Base-by-base conservation (phyloP, 352 stramenopile genomes). In the Phytophthora ohioensis region DNA sequence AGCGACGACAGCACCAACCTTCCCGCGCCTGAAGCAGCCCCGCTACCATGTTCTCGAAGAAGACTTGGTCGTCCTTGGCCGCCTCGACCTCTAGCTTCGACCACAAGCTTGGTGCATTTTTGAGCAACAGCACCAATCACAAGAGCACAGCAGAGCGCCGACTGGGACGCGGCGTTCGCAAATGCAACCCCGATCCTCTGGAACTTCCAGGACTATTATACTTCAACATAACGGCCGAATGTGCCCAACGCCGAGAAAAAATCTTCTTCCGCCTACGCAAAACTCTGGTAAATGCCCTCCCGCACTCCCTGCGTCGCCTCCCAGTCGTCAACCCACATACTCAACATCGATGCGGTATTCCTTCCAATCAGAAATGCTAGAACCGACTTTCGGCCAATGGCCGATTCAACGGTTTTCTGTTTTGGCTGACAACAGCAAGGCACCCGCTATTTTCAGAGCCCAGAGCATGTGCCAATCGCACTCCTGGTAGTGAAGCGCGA, bases 31-130 rank as follows among this genome's bases (percentile, higher is more conserved):
- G 3, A 34, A 60, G 4, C 59, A 75, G 2, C 73, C 73, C 31
- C 34, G 56, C 5, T 88, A 84, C 47, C 54, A 77, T 43, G 54
- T 75, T 36, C 39, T 91, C 1, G 81, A 71, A 56, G 45, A 78
- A 54, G 83, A 91, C 21, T 43, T 91, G 43, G 64, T 91, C 8
- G 76, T 91, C n/a, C 7, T 84, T 5, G 81, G 81, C 27, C 64
- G 66, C 2, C 59, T 88, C n/a, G 54, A 53, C 7, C 5, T 48
- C 30, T 64, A 45, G 9, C 39, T 5, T 45, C 17, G 3, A 15
- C 27, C 31, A 0, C 30, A 35, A 21, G 21, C n/a, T 27, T 21
- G 15, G 15, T 47, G 10, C 46, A 36, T 53, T 36, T 48, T 53
- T 6, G 46, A 53, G n/a, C n/a, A 49, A 17, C 43, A 17, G 2